Conservation (phyloP, 2,329 filamentous ascomycete genomes). For the Penicillium oxalicum region DNA sequence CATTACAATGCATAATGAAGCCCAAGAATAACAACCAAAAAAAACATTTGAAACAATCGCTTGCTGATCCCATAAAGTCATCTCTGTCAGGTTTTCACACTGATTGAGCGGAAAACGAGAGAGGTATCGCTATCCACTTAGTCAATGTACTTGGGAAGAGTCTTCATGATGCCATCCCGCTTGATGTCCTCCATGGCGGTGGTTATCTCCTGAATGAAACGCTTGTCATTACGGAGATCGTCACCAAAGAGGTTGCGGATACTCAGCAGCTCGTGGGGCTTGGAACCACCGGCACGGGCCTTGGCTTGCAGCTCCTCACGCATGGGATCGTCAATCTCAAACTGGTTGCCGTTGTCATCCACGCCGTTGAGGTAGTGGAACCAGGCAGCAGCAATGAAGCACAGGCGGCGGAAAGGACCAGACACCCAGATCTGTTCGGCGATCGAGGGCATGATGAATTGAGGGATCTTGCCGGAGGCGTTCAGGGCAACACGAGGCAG, state of each 20-base stretch:
- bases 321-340: constrained; percentile 46
- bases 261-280: constrained; percentile 42
- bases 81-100: not conserved
- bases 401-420: constrained; percentile 44
- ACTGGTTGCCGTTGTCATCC: constrained; percentile 43
- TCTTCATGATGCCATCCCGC: constrained; percentile 46
- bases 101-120: too few relatives aligned
- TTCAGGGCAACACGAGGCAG: constrained; percentile 48
- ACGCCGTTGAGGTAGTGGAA: constrained; percentile 49
- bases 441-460: constrained; percentile 38
- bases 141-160: constrained; percentile 46
- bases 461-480: constrained; percentile 51
- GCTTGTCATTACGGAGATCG: constrained; percentile 45
- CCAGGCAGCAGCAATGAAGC: constrained; percentile 47
- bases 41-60: too few relatives aligned
- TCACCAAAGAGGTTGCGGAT: constrained; percentile 48
- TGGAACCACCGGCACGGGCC: constrained; percentile 41
- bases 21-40: too few relatives aligned
- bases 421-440: constrained; percentile 42
- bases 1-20: too few relatives aligned
- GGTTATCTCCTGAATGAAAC: constrained; percentile 45
- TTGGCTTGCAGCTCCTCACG: constrained; percentile 43
- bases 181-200: constrained; percentile 45
- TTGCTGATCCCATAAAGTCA: too few relatives aligned
- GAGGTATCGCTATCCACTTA: constrained; percentile 8